These are phyloP conservation scores for Oryza coarctata DNA, from an alignment of 176 grass and related monocot genomes.

Conservation along the genomic window DNA sequence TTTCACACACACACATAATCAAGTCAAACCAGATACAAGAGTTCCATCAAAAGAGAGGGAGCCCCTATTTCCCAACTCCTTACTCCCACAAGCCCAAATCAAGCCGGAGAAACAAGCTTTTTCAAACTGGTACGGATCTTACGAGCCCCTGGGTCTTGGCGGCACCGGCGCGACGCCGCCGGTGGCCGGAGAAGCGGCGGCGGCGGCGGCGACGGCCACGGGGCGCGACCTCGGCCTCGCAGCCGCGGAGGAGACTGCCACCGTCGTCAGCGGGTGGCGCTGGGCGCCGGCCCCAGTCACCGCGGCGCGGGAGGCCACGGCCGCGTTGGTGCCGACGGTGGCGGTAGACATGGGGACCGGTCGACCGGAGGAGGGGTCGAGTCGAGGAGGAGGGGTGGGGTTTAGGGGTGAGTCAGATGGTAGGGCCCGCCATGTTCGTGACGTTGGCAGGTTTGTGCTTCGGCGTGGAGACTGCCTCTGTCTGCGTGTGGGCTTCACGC, in stretches of 20 bases:
- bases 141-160: conserved; percentile 14
- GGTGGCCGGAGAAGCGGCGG: conserved; percentile 14
- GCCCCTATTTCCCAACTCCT: background rate
- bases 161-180: conserved; percentile 24
- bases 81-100: background rate
- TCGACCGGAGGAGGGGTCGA: background rate
- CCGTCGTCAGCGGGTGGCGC: background rate
- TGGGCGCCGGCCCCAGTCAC: background rate
- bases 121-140: background rate
- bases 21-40: background rate
- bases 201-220: background rate
- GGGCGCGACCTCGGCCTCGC: background rate
- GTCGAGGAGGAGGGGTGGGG: too few relatives aligned
- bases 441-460: too few relatives aligned
- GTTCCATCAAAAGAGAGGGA: too few relatives aligned
- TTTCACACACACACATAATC: background rate
- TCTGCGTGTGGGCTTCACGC: too few relatives aligned
- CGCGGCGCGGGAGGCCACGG: background rate
- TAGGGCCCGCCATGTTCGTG: too few relatives aligned
- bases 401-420: too few relatives aligned
- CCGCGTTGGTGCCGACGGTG: background rate
- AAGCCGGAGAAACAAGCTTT: background rate
- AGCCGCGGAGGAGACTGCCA: background rate
- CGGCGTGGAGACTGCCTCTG: too few relatives aligned
- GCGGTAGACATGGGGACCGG: conserved; percentile 3